A percentile compares a stretch with the other conserved stretches of the same genome.
Evolutionary conservation across 1,284 basidiomycete species (phyloP).

Genomic region (Apiotrichum montevideense): DNA sequence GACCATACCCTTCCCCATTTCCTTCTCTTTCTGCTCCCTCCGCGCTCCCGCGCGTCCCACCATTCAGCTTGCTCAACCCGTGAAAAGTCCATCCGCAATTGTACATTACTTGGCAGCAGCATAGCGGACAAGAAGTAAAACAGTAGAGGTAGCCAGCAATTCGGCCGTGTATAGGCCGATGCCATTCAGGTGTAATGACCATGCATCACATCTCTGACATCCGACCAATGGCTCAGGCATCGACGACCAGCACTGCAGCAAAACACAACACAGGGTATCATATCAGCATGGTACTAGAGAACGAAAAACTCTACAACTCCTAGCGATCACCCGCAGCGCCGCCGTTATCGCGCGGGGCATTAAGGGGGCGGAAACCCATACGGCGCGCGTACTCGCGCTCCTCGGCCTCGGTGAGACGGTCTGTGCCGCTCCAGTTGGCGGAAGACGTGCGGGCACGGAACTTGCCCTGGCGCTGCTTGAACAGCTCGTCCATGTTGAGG

Average conservation of each 20-base stretch:
- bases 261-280: no score
- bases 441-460: slow-evolving; percentile 85
- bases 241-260: no score
- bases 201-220: no score
- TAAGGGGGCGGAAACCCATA: slow-evolving; percentile 67
- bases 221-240: no score
- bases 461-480: slow-evolving; percentile 55
- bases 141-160: no score
- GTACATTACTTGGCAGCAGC: background rate
- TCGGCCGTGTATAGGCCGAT: no score
- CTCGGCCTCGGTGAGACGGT: slow-evolving; percentile 74
- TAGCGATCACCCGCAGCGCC: background rate
- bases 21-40: background rate
- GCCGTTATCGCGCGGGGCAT: slow-evolving; percentile 12
- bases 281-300: no score
- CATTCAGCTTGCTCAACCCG: no score
- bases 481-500: slow-evolving; percentile 64
- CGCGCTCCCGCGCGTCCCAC: no score
- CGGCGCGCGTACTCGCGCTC: slow-evolving; percentile 75
- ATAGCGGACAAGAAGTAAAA: background rate
- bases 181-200: no score
- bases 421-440: slow-evolving; percentile 85
- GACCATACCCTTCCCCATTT: background rate
- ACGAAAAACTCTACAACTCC: background rate
- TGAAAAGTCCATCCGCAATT: background rate